Evolutionary conservation across 148 eudicot species (phyloP), one percentile per base, ranked within the genome.

Genomic region (Suaeda aralocaspica): DNA sequence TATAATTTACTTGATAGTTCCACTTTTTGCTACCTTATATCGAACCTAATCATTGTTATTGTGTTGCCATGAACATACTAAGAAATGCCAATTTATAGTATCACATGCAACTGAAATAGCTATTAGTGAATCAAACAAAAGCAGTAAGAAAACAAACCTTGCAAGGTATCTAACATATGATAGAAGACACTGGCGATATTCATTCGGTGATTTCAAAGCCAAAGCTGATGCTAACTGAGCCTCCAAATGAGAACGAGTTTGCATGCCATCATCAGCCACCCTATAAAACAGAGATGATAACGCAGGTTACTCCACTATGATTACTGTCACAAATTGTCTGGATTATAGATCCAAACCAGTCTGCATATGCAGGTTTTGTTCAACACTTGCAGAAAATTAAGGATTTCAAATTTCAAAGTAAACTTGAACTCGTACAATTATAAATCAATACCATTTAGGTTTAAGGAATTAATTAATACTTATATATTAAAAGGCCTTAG

Each of bases 221-320:
- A 91, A 67, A 21, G 98, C 85, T n/a, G 98, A 91, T 63, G 92
- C 98, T 73, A 94, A 58, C 78, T 88, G 96, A 48, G 90, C 68
- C 80, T 93, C 98, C 83, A 91, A 84, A 72, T 93, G 96, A 75
- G 98, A 90, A 67, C 98, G 95, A 50, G 98, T 93, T 82, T 93
- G 96, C 82, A 90, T 75, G 36, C 96, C 98, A 80, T 93, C 96
- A 78, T 93, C 98, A 59, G 96, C 88, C 68, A 88, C 88, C 80
- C 98, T 93, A 83, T 45, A 79, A 33, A 65, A 52, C 16, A 76
- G 9, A 59, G 59, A 63, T 64, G 34, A 53, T 41, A 22, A 61
- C 62, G 31, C 13, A 22, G 44, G 29, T 48, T 34, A 71, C 76
- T 69, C 72, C 88, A 60, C 18, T 9, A 33, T 19, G 44, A 39